Base-by-base conservation (phyloP, 352 stramenopile species). In the Globisporangium uncinulatum region DNA sequence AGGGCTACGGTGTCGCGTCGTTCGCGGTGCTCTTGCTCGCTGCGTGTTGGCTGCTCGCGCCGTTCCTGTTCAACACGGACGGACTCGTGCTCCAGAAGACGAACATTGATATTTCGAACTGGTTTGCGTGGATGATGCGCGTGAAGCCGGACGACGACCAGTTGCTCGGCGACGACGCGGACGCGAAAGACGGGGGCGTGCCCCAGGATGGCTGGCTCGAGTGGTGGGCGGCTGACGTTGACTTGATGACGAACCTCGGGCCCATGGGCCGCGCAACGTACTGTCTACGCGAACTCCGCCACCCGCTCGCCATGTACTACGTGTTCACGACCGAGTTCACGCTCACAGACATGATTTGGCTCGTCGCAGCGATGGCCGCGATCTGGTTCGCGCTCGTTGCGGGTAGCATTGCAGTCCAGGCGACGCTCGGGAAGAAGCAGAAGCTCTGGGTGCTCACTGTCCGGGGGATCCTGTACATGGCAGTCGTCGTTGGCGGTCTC, bases 1-100 rank as follows among this genome's bases (percentile, higher is more conserved):
- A 95, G 60, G 84, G 76, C 48, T 95, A 89, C 48, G 83, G 86
- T 0, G 67, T 94, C 29, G 76, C 82, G 5, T 90, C 86, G 6
- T 94, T 95, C 51, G 83, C 86, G 10, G 83, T 95, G 53, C 64
- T 89, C 45, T 73, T 95, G 41, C 72, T 95, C 2, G 83, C 79
- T 31, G 77, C 83, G 7, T 92, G 83, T 44, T 95, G 86, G 86
- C 64, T 95, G 41, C 66, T 93, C 47, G 83, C 83, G 17, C 86
- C 86, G 0, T 95, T 94, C 53, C 62, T 95, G 6, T 95, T 93
- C 67, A 95, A 95, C 64, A 94, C 86, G n/a, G 84, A 94, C 43
- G 83, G 83, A n/a, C 57, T 95, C 10, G 86, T 92, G 49, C 70
- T 89, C 17, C 75, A 88, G 39, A 93, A 93, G 59, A 87, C 84